A percentile compares a stretch with the other conserved stretches of the same genome.
These are phyloP conservation scores for Westerdykella aurantiaca DNA, from an alignment of 2,329 filamentous ascomycete genomes.

Conservation along the genomic window DNA sequence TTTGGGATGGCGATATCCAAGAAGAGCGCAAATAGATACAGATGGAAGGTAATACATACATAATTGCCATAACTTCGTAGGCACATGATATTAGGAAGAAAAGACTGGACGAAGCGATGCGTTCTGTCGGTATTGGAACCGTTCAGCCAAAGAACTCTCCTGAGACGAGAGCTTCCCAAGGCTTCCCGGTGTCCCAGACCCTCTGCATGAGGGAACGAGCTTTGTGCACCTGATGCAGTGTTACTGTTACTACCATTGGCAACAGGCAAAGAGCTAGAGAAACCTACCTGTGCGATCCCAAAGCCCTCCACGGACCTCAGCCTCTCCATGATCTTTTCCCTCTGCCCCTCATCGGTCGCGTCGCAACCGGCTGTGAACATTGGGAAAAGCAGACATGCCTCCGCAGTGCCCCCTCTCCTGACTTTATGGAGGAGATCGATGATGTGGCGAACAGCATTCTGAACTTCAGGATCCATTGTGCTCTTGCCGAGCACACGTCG, in stretches of 20 bases:
- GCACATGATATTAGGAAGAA: no score
- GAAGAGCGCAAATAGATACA: no score
- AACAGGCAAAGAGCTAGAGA: neutral
- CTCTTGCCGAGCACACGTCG: constrained; percentile 64
- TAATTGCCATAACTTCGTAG: no score
- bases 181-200: constrained; percentile 61
- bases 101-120: no score
- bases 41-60: no score
- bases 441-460: constrained; percentile 58
- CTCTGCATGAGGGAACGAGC: constrained; percentile 61
- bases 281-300: constrained; percentile 67
- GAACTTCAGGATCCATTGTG: constrained; percentile 55
- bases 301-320: constrained; percentile 64
- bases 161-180: constrained; percentile 63
- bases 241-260: neutral
- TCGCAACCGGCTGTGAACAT: constrained; percentile 82
- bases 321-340: constrained; percentile 58
- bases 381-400: constrained; percentile 70
- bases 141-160: constrained; percentile 60
- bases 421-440: constrained; percentile 58
- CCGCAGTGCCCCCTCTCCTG: constrained; percentile 61
- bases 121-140: no score
- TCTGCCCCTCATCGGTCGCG: constrained; percentile 51
- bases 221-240: constrained; percentile 46
- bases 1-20: no score